Conservation (phyloP, 129 eudicot genomes). For the Ambrosia trifida region DNA sequence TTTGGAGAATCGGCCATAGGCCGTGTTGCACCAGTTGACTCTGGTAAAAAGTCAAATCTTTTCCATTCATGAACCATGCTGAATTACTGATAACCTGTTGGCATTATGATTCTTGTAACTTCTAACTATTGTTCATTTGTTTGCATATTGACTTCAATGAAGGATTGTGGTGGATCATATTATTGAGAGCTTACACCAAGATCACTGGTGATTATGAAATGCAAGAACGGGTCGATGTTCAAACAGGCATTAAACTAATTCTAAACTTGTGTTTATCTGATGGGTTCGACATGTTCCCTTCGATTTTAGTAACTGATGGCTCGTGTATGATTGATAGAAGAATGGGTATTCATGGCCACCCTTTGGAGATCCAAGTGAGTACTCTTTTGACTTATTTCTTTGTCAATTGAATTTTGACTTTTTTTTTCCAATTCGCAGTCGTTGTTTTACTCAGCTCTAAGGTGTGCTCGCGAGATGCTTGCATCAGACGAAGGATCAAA, state of each 20-base stretch:
- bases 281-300: slow-evolving; percentile 99
- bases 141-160: slow-evolving; percentile 15
- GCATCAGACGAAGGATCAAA: slow-evolving; percentile 78
- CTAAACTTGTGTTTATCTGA: slow-evolving; percentile 82
- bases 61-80: background rate
- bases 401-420: background rate
- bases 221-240: slow-evolving; percentile 92
- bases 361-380: slow-evolving; percentile 91
- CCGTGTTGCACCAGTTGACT: slow-evolving; percentile 99
- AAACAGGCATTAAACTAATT: slow-evolving; percentile 84
- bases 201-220: slow-evolving; percentile 84
- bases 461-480: slow-evolving; percentile 96
- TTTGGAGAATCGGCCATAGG: slow-evolving; percentile 99
- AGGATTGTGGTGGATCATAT: slow-evolving; percentile 99
- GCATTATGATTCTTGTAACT: slow-evolving; percentile 3
- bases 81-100: background rate
- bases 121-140: background rate
- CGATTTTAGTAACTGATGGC: slow-evolving; percentile 91
- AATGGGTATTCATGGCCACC: slow-evolving; percentile 99
- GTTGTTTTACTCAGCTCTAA: slow-evolving; percentile 87
- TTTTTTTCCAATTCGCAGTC: slow-evolving; percentile 44
- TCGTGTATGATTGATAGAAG: slow-evolving; percentile 98
- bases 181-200: slow-evolving; percentile 90
- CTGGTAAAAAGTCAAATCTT: slow-evolving; percentile 51
- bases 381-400: background rate